Conservation (phyloP, 768 basidiomycete genomes). For the Lactifluus subvellereus region DNA sequence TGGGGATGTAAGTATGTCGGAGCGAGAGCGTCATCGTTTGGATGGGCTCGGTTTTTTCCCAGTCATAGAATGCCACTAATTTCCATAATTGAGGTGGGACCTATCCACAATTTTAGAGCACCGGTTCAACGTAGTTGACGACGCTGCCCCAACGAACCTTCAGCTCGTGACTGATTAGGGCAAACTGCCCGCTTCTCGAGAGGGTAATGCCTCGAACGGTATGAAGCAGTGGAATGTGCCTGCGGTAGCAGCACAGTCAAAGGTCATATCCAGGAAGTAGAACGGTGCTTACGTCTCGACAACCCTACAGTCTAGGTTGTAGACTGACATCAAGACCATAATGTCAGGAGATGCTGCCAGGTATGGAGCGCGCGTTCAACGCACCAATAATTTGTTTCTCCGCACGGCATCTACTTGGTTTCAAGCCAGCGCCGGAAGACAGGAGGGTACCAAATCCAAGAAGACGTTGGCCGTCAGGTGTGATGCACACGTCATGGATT, state of each 20-base stretch:
- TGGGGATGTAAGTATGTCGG: conserved; percentile 74
- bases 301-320: conserved; percentile 56
- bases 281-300: conserved; percentile 53
- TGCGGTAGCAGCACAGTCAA: conserved; percentile 28
- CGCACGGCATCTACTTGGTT: conserved; percentile 63
- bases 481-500: conserved; percentile 66
- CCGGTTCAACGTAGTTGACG: neutral
- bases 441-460: conserved; percentile 63
- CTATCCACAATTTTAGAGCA: conserved; percentile 31
- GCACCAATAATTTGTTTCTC: conserved; percentile 73
- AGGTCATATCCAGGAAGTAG: neutral
- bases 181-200: conserved; percentile 56
- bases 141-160: conserved; percentile 38
- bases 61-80: conserved; percentile 55
- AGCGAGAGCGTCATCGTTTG: conserved; percentile 30
- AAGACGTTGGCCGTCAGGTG: conserved; percentile 55
- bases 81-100: conserved; percentile 75
- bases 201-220: conserved; percentile 69
- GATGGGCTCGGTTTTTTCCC: conserved; percentile 35
- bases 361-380: conserved; percentile 21
- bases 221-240: conserved; percentile 66
- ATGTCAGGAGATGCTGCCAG: neutral
- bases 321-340: conserved; percentile 39
- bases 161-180: conserved; percentile 70
- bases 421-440: conserved; percentile 54